A percentile compares a stretch with the other conserved stretches of the same genome.
phyloP scores from a whole-genome alignment of 257 asterid species.

The Solanum ahanhuiri region DNA sequence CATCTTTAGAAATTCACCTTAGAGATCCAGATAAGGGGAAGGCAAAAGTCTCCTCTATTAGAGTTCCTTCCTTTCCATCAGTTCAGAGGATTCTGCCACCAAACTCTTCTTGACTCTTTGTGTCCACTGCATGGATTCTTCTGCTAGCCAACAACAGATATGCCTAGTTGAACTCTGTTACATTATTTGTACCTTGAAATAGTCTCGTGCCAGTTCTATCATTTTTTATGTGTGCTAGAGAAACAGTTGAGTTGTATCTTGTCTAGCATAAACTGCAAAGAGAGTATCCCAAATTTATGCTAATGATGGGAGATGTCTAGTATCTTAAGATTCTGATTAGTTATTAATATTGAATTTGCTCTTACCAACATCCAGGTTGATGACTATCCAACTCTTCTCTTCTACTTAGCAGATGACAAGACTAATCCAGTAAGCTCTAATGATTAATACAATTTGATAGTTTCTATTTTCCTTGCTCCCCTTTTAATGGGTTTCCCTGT shows the following conservation, averaged over 20 bases:
- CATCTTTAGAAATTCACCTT: background rate
- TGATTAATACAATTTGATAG: background rate
- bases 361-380: constrained; percentile 43
- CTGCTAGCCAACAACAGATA: background rate
- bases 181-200: background rate
- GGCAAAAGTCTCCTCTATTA: background rate
- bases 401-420: constrained; percentile 67
- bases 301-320: background rate
- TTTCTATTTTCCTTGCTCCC: background rate
- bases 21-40: background rate
- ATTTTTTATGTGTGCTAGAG: background rate
- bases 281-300: background rate
- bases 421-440: constrained; percentile 42
- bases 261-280: background rate
- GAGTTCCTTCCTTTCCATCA: background rate
- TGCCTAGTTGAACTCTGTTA: background rate
- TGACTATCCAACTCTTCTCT: constrained; percentile 68
- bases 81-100: background rate
- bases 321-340: background rate
- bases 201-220: background rate
- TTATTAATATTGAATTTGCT: background rate
- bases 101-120: background rate
- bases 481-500: background rate
- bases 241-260: background rate
- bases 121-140: background rate